A percentile compares a stretch with the other conserved stretches of the same genome.
Conservation (phyloP, 345 rosid species). For the Lumnitzera racemosa region DNA sequence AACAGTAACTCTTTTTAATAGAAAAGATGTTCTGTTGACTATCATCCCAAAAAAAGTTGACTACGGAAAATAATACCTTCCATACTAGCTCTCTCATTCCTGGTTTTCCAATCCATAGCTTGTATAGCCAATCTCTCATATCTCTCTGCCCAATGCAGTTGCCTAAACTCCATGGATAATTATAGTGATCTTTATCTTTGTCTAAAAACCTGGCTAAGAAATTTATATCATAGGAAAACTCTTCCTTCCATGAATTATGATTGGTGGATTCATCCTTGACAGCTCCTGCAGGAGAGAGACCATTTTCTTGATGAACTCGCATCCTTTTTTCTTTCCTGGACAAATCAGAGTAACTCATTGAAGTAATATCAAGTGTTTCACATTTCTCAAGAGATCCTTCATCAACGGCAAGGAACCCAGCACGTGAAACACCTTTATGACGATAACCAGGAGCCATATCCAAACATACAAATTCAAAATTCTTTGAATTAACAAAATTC, state of each 20-base stretch:
- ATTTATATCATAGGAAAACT: slow-evolving; percentile 60
- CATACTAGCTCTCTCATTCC: slow-evolving; percentile 71
- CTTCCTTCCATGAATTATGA: slow-evolving; percentile 49
- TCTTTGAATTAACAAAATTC: slow-evolving; percentile 76
- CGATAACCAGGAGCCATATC: slow-evolving; percentile 95
- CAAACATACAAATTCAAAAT: slow-evolving; percentile 81
- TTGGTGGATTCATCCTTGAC: slow-evolving; percentile 23
- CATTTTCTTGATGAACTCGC: slow-evolving; percentile 30
- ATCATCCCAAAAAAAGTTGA: slow-evolving; percentile 5
- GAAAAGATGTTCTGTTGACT: not conserved
- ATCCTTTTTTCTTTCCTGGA: slow-evolving; percentile 78
- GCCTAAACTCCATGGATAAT: slow-evolving; percentile 74
- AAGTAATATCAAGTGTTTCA: slow-evolving; percentile 22
- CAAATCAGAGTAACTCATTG: slow-evolving; percentile 45
- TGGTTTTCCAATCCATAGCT: slow-evolving; percentile 77
- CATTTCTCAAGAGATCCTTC: slow-evolving; percentile 30
- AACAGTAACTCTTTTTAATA: no score
- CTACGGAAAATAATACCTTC: slow-evolving; percentile 50
- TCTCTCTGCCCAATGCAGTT: slow-evolving; percentile 91
- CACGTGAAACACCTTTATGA: slow-evolving; percentile 96
- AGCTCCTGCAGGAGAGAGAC: slow-evolving; percentile 23
- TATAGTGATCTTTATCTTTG: slow-evolving; percentile 83
- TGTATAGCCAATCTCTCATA: slow-evolving; percentile 86
- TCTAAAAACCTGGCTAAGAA: slow-evolving; percentile 63
- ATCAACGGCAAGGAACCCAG: slow-evolving; percentile 81